Conservation (phyloP, 371 early-diverging fungal species). For the Mucor velutinosus region DNA sequence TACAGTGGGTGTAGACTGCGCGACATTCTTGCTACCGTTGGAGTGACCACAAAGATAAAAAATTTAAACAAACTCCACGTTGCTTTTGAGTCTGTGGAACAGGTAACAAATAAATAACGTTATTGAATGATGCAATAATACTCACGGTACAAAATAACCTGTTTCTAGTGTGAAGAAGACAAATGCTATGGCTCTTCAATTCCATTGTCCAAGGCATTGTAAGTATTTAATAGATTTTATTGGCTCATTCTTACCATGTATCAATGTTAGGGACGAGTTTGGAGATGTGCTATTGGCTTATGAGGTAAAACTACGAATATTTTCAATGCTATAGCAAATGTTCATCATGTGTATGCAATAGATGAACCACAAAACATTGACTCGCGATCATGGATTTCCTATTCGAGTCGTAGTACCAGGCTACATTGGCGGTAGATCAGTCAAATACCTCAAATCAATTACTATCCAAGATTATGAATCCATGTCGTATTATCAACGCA, state of each 20-base stretch:
- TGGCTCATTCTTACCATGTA: no score
- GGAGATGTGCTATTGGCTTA: constrained; percentile 85
- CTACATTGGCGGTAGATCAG: constrained; percentile 85
- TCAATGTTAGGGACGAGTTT: constrained; percentile 57
- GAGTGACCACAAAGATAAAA: constrained; percentile 42
- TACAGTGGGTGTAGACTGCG: constrained; percentile 80
- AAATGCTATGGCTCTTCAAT: constrained; percentile 82
- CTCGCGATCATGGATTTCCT: constrained; percentile 83
- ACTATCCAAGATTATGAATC: constrained; percentile 69
- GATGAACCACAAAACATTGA: constrained; percentile 82
- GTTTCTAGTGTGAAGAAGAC: constrained; percentile 58
- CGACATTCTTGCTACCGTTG: constrained; percentile 66
- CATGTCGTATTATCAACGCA: constrained; percentile 74
- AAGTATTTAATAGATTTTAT: constrained; percentile 20
- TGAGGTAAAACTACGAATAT: constrained; percentile 36
- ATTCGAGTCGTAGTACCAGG: constrained; percentile 85
- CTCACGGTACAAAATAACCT: neutral
- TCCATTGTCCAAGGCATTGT: constrained; percentile 78
- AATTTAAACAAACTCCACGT: constrained; percentile 62
- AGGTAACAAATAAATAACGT: constrained; percentile 37
- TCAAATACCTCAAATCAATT: constrained; percentile 78
- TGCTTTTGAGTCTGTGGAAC: constrained; percentile 72
- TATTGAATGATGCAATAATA: neutral
- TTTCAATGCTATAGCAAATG: neutral
- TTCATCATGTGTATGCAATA: constrained; percentile 17